Evolutionary conservation across 371 early-diverging fungal species (phyloP).

Genomic region (Cokeromyces recurvatus): DNA sequence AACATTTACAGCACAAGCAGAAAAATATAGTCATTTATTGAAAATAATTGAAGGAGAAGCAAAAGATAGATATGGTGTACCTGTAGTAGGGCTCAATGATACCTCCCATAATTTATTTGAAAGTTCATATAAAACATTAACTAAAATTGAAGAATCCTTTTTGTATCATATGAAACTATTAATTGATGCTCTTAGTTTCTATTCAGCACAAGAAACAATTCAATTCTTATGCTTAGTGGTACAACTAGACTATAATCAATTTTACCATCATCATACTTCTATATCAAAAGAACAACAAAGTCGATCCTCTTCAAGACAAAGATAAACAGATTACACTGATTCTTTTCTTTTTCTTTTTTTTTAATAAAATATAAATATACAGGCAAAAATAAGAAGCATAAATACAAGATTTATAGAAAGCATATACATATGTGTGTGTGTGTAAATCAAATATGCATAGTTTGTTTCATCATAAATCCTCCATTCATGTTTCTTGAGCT

Average conservation of each 20-base stretch:
- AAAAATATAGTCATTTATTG: conserved; percentile 35
- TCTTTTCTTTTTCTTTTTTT: too few relatives aligned
- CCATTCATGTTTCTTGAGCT: too few relatives aligned
- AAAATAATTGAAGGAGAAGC: conserved; percentile 41
- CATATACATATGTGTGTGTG: too few relatives aligned
- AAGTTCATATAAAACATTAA: conserved; percentile 33
- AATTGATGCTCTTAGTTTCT: conserved; percentile 73
- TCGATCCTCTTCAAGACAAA: too few relatives aligned
- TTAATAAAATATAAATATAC: too few relatives aligned
- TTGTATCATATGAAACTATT: conserved; percentile 62
- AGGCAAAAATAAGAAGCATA: too few relatives aligned
- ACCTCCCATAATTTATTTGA: conserved; percentile 18
- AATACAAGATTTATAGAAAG: too few relatives aligned
- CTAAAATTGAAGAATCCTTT: conserved; percentile 61
- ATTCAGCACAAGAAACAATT: conserved; percentile 69
- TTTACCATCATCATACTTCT: too few relatives aligned
- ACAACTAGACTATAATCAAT: conserved; percentile 71
- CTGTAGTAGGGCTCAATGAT: conserved; percentile 25
- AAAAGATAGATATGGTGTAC: conserved; percentile 36
- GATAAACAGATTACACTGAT: too few relatives aligned
- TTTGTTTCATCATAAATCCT: too few relatives aligned
- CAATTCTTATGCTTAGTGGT: conserved; percentile 74
- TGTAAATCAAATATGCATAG: too few relatives aligned
- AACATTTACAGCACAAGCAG: conserved; percentile 59
- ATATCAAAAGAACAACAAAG: too few relatives aligned